Evolutionary conservation across 257 asterid genomes (phyloP), one percentile per base, ranked within the genome.

Genomic region (Coffea eugenioides): DNA sequence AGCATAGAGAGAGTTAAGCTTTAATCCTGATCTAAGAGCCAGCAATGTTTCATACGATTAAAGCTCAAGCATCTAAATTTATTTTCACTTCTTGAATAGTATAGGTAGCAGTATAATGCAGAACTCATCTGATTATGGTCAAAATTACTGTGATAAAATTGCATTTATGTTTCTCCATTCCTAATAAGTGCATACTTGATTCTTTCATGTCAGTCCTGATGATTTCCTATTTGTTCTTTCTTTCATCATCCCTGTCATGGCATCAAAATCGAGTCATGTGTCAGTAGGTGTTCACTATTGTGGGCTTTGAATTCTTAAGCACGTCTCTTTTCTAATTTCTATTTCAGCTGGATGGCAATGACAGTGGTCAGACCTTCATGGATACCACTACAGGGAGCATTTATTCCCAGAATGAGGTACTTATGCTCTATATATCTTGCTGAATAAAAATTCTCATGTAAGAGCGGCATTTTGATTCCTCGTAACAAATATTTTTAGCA

Each of bases 371-470:
- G 77, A 79, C 81, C 66, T 86, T 92, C 83, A 74, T 87, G 92
- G 93, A 91, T 80, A 78, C 86, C 77, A 80, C 87, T 67, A 27
- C 86, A 64, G 90, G 89, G 77, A 88, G 87, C 79, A 90, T 88
- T 77, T 88, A 89, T 84, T 88, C 91, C 67, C 84, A 81, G 76
- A 89, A 86, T 80, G 94, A 92, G 97, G 97, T 92, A 84, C 85
- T 69, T 79, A 3, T 78, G 73, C 78, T 52, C 31, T 69, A 57
- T 69, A 57, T 66, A 71, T 69, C 41, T 75, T 75, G 56, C 43
- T 21, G 13, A 41, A 27, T 57, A n/a, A 13, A 59, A 73, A 74
- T 54, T 8, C 34, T 59, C 46, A 39, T 7, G 18, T 25, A 49
- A n/a, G n/a, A 2, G 27, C 6, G 1, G 23, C 18, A 0, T 56